A percentile compares a stretch with the other conserved stretches of the same genome.
These are phyloP conservation scores for Speleostelium caveatum DNA, from an alignment of 78 protist species.

Conservation along the genomic window DNA sequence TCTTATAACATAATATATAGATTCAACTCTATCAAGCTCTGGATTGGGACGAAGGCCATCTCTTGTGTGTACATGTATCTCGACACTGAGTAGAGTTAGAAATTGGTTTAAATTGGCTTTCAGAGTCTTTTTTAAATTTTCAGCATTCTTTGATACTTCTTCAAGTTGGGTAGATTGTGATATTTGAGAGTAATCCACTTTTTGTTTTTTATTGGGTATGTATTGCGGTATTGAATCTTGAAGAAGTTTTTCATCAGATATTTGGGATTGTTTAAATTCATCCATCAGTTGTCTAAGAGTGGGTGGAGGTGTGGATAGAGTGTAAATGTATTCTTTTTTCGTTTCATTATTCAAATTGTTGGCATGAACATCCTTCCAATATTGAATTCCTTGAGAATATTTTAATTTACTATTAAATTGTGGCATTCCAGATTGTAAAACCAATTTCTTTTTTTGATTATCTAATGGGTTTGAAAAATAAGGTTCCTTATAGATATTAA, in stretches of 20 bases:
- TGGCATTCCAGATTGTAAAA: background rate
- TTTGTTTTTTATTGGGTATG: background rate
- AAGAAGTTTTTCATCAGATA: background rate
- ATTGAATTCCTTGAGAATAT: conserved; percentile 21
- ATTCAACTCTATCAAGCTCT: conserved; percentile 38
- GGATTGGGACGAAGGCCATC: conserved; percentile 75
- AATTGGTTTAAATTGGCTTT: conserved; percentile 60
- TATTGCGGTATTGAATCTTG: background rate
- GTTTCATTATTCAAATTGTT: too few relatives aligned
- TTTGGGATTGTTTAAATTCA: background rate
- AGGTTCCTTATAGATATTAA: conserved; percentile 54
- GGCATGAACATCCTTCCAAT: conserved; percentile 49
- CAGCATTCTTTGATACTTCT: background rate
- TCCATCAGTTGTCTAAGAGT: background rate
- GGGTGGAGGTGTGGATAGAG: conserved; percentile 67
- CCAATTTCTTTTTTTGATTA: conserved; percentile 16
- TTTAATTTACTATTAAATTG: conserved; percentile 9
- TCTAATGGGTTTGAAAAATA: conserved; percentile 53
- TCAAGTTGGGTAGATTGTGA: conserved; percentile 63
- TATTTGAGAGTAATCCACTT: conserved; percentile 45
- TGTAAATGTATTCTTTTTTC: conserved; percentile 11
- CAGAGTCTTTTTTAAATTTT: background rate
- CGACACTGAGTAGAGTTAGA: conserved; percentile 75
- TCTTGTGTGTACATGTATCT: conserved; percentile 73
- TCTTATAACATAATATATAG: conserved; percentile 62